Base-by-base conservation (phyloP, 179 eudicot species). In the Nepenthes alata region DNA sequence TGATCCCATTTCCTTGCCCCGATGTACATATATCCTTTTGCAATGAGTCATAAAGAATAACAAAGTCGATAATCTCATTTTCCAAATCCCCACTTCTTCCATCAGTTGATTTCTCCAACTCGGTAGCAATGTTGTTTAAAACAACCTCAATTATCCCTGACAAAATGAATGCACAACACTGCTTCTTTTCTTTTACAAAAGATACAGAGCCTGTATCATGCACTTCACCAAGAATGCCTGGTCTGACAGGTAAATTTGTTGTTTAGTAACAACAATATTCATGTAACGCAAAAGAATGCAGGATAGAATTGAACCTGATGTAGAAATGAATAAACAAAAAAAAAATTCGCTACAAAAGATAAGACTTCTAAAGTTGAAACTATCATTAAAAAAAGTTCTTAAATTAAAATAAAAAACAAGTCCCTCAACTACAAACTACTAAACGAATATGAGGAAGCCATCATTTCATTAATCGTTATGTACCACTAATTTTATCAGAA, bases 71-170 rank as follows among this genome's bases (percentile, higher is more conserved):
- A 54, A 82, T 74, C 69, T 82, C 84, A 44, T 61, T 74, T 63
- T 79, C 78, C 41, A 79, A 60, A 51, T 74, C 83, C 35, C 35
- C 41, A 53, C 57, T 77, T 55, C 68, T 73, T 11, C 16, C 41
- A 62, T 70, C 73, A 47, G 63, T 54, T 59, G 72, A 67, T 70
- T 77, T 82, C 66, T 74, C 80, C 72, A 79, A 52, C 63, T 77
- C 81, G n/a, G 64, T 44, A 35, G 75, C 74, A 66, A 72, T 53
- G 11, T 61, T 58, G 60, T 82, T 79, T 64, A 82, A 37, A 53
- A 79, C 53, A 66, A 79, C 83, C 65, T 82, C 76, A 65, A 79
- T 38, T 47, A 79, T 74, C 59, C 87, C 84, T 45, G 72, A 74
- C 58, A 82, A 55, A 60, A 79, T 60, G 35, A 60, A 58, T 64